phyloP scores from a whole-genome alignment of 768 basidiomycete genomes.

The Pleurotus citrinopileatus region DNA sequence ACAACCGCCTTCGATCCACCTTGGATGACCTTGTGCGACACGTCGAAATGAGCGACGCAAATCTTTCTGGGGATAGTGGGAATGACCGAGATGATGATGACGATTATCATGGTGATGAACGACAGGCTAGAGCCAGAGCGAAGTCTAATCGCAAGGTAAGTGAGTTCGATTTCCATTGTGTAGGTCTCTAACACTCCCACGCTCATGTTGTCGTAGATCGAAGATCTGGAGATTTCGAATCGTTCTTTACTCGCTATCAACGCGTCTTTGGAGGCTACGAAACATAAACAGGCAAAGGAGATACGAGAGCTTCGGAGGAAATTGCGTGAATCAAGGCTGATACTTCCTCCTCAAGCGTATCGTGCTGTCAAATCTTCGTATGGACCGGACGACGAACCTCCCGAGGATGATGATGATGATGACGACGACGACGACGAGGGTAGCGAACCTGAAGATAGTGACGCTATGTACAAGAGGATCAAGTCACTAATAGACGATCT shows the following conservation, averaged over 20 bases:
- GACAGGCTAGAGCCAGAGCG: slow-evolving; percentile 64
- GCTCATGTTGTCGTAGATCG: slow-evolving; percentile 53
- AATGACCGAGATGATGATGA: slow-evolving; percentile 30
- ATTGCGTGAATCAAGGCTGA: slow-evolving; percentile 77
- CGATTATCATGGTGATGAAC: slow-evolving; percentile 25
- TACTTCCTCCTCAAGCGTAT: slow-evolving; percentile 66
- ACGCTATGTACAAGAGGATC: slow-evolving; percentile 62
- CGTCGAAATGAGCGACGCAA: slow-evolving; percentile 26
- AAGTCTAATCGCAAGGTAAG: slow-evolving; percentile 85
- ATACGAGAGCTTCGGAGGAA: slow-evolving; percentile 82
- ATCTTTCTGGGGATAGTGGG: slow-evolving; percentile 26
- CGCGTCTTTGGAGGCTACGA: slow-evolving; percentile 73
- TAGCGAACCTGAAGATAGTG: slow-evolving; percentile 39
- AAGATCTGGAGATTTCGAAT: slow-evolving; percentile 90
- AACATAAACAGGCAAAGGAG: slow-evolving; percentile 78
- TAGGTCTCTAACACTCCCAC: background rate
- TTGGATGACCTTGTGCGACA: slow-evolving; percentile 41
- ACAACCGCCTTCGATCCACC: slow-evolving; percentile 30
- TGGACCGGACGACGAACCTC: slow-evolving; percentile 37
- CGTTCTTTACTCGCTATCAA: slow-evolving; percentile 85
- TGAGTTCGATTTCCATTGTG: slow-evolving; percentile 12
- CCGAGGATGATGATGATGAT: slow-evolving; percentile 45
- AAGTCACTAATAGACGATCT: slow-evolving; percentile 62
- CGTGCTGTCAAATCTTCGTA: slow-evolving; percentile 52
- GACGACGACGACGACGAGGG: slow-evolving; percentile 44